Evolutionary conservation across 2,329 filamentous ascomycete species (phyloP), one percentile per base, ranked within the genome.

Genomic region (Endocalyx cinctus): DNA sequence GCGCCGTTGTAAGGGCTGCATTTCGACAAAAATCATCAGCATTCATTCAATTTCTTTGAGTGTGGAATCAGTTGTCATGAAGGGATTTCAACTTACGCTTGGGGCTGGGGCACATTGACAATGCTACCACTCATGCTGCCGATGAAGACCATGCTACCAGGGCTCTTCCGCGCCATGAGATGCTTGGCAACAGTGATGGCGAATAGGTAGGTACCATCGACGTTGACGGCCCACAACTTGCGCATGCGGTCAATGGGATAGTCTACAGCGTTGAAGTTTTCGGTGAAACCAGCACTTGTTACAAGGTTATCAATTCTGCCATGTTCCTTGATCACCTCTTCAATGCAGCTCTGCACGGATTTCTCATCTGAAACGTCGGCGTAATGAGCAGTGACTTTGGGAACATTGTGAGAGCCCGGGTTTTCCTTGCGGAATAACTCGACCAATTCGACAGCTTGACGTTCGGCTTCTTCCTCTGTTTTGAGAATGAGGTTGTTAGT

Each of bases 221-320:
- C 88, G 47, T 96, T 95, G 56, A 96, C 90, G 31, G 79, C 81
- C 87, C 87, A 96, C 12, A 97, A 79, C 70, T 94, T 94, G 62
- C 89, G 80, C 63, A 96, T 82, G 46, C 89, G 84, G 49, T 95
- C 87, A 48, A 89, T 79, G 1, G 89, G 89, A 65, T 97, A 97
- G 47, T 82, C 80, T 52, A 89, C 84, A 29, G 90, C 90, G 52
- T 94, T 84, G 55, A 88, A 94, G 69, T 96, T 96, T 69, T 96
- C 90, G 11, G 87, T 92, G 67, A 97, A 95, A 28, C 90, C 90
- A 31, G 90, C 90, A n/a, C 87, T 94, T 17, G 90, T 96, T 51
- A 97, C 89, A 17, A 97, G 75, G 62, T 87, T 82, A 64, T 95
- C 88, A 49, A 96, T 87, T 60, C 84, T 83, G 62, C 82, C 82